Conservation (phyloP, 768 basidiomycete species). For the Neoboletus brunneissimus region DNA sequence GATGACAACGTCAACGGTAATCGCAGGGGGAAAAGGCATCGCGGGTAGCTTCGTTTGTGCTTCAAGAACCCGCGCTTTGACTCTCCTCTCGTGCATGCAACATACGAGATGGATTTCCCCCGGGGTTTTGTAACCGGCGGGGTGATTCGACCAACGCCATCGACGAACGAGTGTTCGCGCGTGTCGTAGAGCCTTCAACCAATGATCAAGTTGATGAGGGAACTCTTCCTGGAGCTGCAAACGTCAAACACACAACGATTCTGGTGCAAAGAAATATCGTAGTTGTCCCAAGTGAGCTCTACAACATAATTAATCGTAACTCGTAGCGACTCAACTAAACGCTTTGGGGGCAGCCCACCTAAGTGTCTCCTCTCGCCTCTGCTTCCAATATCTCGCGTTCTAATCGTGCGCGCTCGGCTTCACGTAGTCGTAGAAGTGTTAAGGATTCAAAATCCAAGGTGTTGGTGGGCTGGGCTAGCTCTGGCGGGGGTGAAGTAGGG, state of each 20-base stretch:
- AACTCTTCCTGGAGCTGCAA: slow-evolving; percentile 24
- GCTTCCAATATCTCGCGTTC: slow-evolving; percentile 75
- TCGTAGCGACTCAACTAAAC: not conserved
- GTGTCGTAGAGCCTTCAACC: slow-evolving; percentile 7
- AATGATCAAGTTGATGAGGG: slow-evolving; percentile 21
- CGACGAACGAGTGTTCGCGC: not conserved
- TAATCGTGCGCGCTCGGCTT: slow-evolving; percentile 74
- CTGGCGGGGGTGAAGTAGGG: slow-evolving; percentile 14
- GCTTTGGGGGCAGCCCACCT: not conserved
- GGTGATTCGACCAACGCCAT: slow-evolving; percentile 7
- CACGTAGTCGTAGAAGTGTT: slow-evolving; percentile 75
- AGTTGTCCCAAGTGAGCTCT: slow-evolving; percentile 1
- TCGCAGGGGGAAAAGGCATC: slow-evolving; percentile 1
- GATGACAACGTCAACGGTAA: slow-evolving; percentile 15
- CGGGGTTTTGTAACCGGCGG: slow-evolving; percentile 1
- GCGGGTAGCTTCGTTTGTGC: slow-evolving; percentile 13
- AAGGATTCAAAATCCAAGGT: slow-evolving; percentile 75
- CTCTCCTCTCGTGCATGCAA: slow-evolving; percentile 20
- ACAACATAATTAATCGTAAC: slow-evolving; percentile 11
- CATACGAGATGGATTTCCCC: slow-evolving; percentile 19
- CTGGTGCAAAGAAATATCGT: slow-evolving; percentile 1
- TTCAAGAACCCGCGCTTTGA: slow-evolving; percentile 16
- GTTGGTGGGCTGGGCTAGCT: slow-evolving; percentile 27
- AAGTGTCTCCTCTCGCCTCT: slow-evolving; percentile 43
- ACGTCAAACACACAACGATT: not conserved